Base-by-base conservation (phyloP, 345 rosid species). In the Hirschfeldia incana region DNA sequence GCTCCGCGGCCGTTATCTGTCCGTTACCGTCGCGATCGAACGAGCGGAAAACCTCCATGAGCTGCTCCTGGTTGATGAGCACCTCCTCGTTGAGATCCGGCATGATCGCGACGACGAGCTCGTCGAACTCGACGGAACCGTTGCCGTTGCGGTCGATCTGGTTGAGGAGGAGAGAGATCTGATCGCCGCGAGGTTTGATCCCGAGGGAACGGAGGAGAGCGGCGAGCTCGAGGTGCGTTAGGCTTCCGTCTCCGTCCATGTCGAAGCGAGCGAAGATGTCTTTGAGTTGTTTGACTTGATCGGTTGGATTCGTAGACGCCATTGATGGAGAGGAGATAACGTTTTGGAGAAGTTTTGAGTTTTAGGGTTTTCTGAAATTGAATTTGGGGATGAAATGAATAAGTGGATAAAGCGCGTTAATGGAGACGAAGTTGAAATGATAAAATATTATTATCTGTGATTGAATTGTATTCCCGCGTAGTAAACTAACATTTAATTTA, bases 191-290 rank as follows among this genome's bases (percentile, higher is more conserved):
- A 0, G 98, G 97, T 80, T 91, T 94, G 69, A 92, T 86, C 7
- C 98, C 98, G 13, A 92, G 80, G 36, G 98, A 88, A 6, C 98
- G 92, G 30, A 94, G 88, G 61, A 94, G 94, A 5, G 98, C 95
- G 11, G 95, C 98, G 46, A 94, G 91, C 68, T 92, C 98, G 0
- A 94, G 91, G 63, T 87, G 92, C 1, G 97, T 91, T 4, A 91
- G 84, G 88, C 92, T 91, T 69, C 91, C 97, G 70, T 91, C 94
- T 10, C 86, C 65, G 78, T 94, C 94, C 98, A 92, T 90, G 88
- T 94, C 97, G 82, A 94, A 94, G 3, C 91, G 91, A 37, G n/a
- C 65, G 88, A 94, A 94, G 59, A 94, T 92, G 85, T 86, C 96
- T 80, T 83, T 86, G 10, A 94, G 91, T 70, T 94, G 97, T 46